phyloP scores from a whole-genome alignment of 1,284 basidiomycete genomes.

The Hemileia vastatrix region DNA sequence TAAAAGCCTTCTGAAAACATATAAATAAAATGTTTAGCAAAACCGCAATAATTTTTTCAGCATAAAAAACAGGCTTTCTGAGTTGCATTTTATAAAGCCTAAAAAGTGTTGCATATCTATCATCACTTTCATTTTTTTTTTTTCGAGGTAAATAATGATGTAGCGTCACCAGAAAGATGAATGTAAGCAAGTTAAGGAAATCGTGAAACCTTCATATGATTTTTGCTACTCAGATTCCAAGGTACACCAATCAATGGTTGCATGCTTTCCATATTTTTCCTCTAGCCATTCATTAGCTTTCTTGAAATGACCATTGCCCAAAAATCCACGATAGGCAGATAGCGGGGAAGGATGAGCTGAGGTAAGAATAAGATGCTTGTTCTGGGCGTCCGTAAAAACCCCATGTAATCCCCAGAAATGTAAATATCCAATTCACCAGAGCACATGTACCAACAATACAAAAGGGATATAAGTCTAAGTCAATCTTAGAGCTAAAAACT shows the following conservation, averaged over 20 bases:
- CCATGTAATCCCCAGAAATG: slow-evolving; percentile 12
- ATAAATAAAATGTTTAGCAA: too few species aligned
- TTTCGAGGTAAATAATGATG: too few species aligned
- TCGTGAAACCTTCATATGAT: too few species aligned
- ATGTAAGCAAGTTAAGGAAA: too few species aligned
- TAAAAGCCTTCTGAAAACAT: too few species aligned
- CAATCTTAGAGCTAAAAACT: not conserved
- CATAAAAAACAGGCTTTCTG: too few species aligned
- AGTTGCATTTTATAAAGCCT: too few species aligned
- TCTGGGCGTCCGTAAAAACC: slow-evolving; percentile 25
- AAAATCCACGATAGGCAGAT: slow-evolving; percentile 43
- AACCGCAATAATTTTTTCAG: too few species aligned
- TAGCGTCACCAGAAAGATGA: too few species aligned
- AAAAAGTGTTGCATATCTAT: too few species aligned
- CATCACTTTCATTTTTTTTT: too few species aligned
- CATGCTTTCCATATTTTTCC: slow-evolving; percentile 35
- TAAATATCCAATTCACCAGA: slow-evolving; percentile 1
- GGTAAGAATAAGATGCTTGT: slow-evolving; percentile 40
- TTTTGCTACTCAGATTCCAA: slow-evolving; percentile 9
- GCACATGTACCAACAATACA: not conserved
- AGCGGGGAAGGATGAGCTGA: slow-evolving; percentile 44
- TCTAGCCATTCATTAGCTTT: slow-evolving; percentile 43
- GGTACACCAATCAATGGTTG: slow-evolving; percentile 37
- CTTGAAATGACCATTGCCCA: slow-evolving; percentile 44
- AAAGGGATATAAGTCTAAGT: too few species aligned